Conservation (phyloP, 805 yeast species). For the Jamesozyma piceae region DNA sequence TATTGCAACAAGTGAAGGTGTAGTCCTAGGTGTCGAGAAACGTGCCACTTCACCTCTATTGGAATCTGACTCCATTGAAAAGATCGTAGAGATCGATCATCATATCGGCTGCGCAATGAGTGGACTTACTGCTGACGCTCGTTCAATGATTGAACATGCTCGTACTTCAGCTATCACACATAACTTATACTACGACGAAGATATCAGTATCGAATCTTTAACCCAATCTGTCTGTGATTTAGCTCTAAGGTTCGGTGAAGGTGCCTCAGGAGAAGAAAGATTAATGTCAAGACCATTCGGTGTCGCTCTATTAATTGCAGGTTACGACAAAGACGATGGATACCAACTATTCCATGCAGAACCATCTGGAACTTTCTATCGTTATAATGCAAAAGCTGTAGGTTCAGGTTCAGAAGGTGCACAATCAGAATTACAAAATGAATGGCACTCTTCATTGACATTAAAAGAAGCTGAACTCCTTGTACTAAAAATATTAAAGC, state of each 20-base stretch:
- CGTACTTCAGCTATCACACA: slow-evolving; percentile 84
- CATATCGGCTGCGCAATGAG: slow-evolving; percentile 99
- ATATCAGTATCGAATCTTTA: slow-evolving; percentile 81
- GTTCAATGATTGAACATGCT: slow-evolving; percentile 98
- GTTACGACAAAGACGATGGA: slow-evolving; percentile 84
- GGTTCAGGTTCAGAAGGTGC: slow-evolving; percentile 99
- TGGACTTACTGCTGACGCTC: slow-evolving; percentile 96
- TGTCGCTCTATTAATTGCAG: slow-evolving; percentile 92
- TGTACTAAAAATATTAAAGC: slow-evolving; percentile 81
- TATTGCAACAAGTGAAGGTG: slow-evolving; percentile 90
- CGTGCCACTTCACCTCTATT: slow-evolving; percentile 87
- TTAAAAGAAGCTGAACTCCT: slow-evolving; percentile 86
- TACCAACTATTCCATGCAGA: slow-evolving; percentile 98
- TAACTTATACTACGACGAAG: slow-evolving; percentile 82
- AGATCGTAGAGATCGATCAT: slow-evolving; percentile 85
- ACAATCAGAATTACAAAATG: slow-evolving; percentile 92
- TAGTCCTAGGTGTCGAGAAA: slow-evolving; percentile 92
- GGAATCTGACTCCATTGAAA: slow-evolving; percentile 90
- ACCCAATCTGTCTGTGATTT: slow-evolving; percentile 96
- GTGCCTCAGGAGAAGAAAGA: slow-evolving; percentile 91
- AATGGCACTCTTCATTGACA: slow-evolving; percentile 87
- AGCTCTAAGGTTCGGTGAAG: slow-evolving; percentile 94
- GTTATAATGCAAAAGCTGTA: slow-evolving; percentile 97
- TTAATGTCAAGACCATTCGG: slow-evolving; percentile 96
- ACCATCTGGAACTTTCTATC: slow-evolving; percentile 95